Conservation (phyloP, 768 basidiomycete species). For the Tricholoma matsutake region DNA sequence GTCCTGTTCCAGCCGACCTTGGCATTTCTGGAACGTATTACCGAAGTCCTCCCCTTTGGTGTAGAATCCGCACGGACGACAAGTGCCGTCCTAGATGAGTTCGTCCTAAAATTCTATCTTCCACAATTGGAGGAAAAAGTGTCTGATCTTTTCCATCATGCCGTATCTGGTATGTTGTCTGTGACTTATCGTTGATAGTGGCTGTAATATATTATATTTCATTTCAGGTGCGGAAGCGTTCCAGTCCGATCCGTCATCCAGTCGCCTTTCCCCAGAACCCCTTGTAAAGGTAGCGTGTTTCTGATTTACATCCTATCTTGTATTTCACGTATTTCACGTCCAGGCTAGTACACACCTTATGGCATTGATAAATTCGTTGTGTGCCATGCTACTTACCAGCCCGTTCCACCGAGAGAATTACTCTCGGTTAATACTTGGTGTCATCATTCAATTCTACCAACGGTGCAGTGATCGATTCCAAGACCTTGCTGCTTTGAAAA, state of each 20-base stretch:
- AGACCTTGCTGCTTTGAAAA: constrained; percentile 50
- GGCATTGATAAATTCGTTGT: constrained; percentile 88
- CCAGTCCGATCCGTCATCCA: constrained; percentile 71
- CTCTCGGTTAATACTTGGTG: constrained; percentile 86
- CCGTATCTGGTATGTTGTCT: constrained; percentile 59
- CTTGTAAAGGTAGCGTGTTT: constrained; percentile 62
- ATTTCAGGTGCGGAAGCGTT: constrained; percentile 78
- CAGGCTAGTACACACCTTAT: constrained; percentile 84
- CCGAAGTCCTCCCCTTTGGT: constrained; percentile 70
- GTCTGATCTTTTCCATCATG: constrained; percentile 79
- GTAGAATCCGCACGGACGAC: constrained; percentile 63
- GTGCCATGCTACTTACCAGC: constrained; percentile 84
- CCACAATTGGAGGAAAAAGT: constrained; percentile 96
- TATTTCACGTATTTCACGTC: neutral
- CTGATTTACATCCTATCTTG: neutral
- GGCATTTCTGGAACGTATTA: constrained; percentile 72
- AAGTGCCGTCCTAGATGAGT: constrained; percentile 81
- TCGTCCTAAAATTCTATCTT: constrained; percentile 88
- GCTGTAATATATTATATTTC: neutral
- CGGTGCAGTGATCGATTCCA: constrained; percentile 88
- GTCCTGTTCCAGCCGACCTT: constrained; percentile 94
- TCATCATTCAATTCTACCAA: constrained; percentile 96
- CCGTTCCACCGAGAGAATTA: constrained; percentile 97
- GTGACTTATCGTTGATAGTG: neutral
- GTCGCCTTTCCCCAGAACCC: constrained; percentile 63